These are phyloP conservation scores for Trametes cingulata DNA, from an alignment of 768 basidiomycete genomes.

Conservation along the genomic window DNA sequence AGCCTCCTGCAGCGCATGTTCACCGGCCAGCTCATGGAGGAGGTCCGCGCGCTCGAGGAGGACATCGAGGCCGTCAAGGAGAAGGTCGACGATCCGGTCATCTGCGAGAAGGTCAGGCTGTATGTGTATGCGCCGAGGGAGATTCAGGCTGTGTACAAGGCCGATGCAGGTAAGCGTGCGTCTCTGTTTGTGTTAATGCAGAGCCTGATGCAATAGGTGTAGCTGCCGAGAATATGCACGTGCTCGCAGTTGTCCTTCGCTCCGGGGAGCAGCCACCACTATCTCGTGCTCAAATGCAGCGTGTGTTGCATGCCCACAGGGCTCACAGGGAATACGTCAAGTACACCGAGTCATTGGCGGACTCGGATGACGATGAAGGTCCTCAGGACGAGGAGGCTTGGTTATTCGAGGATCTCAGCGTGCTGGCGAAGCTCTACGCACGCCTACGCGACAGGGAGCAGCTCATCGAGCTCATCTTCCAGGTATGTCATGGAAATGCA, in stretches of 20 bases:
- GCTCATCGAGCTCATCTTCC: slow-evolving; percentile 90
- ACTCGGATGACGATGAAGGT: slow-evolving; percentile 93
- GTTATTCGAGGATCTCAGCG: slow-evolving; percentile 88
- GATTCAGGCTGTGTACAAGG: slow-evolving; percentile 80
- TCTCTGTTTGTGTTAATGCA: not conserved
- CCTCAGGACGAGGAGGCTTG: slow-evolving; percentile 95
- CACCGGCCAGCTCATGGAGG: slow-evolving; percentile 87
- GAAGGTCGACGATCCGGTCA: slow-evolving; percentile 83
- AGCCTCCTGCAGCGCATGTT: slow-evolving; percentile 97
- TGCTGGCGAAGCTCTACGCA: slow-evolving; percentile 78
- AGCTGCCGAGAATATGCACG: slow-evolving; percentile 70
- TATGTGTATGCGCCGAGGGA: slow-evolving; percentile 88
- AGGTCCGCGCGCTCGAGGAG: slow-evolving; percentile 79
- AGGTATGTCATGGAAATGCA: slow-evolving; percentile 50
- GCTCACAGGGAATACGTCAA: slow-evolving; percentile 78
- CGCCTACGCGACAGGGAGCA: slow-evolving; percentile 87
- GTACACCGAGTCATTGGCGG: slow-evolving; percentile 57
- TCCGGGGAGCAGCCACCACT: slow-evolving; percentile 75
- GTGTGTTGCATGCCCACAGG: slow-evolving; percentile 73
- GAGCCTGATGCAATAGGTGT: not conserved
- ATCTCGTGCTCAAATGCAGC: slow-evolving; percentile 75
- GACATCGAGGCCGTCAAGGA: slow-evolving; percentile 86
- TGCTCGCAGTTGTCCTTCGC: slow-evolving; percentile 79
- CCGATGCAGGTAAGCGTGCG: slow-evolving; percentile 73
- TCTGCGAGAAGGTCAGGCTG: slow-evolving; percentile 85